These are phyloP conservation scores for Blumeria hordei DNA, from an alignment of 2,329 filamentous ascomycete genomes.

Conservation along the genomic window DNA sequence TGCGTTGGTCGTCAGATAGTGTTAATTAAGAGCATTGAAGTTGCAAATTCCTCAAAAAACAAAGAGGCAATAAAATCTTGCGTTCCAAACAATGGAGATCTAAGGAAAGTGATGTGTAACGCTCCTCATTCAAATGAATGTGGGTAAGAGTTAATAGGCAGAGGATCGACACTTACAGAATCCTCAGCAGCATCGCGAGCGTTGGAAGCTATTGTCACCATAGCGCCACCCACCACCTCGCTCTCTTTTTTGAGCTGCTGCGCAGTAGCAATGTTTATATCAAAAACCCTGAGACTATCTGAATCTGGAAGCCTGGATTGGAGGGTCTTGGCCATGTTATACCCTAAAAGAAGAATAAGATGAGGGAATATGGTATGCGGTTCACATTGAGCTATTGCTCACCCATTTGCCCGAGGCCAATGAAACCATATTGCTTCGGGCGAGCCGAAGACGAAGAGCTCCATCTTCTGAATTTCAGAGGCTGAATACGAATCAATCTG, in stretches of 20 bases:
- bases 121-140: not conserved
- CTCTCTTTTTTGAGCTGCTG: constrained; percentile 28
- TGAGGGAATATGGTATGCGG: not conserved
- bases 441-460: not conserved
- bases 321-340: constrained; percentile 49
- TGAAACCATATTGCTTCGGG: constrained; percentile 28
- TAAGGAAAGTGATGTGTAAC: no score
- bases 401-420: constrained; percentile 37
- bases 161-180: constrained; percentile 27
- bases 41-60: no score
- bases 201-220: constrained; percentile 15
- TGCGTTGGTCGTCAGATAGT: not conserved
- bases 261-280: constrained; percentile 33
- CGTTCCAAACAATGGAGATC: not conserved
- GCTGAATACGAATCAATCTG: no score
- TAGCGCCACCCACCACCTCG: constrained; percentile 17
- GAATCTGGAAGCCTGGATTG: constrained; percentile 36
- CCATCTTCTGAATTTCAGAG: no score
- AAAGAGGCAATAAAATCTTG: constrained; percentile 1
- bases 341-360: constrained; percentile 25
- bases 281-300: constrained; percentile 39
- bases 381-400: constrained; percentile 10
- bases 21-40: no score
- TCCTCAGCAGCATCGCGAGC: constrained; percentile 40
- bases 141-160: not conserved